Evolutionary conservation across 805 yeast genomes (phyloP).

Genomic region (Candida chauliodis): DNA sequence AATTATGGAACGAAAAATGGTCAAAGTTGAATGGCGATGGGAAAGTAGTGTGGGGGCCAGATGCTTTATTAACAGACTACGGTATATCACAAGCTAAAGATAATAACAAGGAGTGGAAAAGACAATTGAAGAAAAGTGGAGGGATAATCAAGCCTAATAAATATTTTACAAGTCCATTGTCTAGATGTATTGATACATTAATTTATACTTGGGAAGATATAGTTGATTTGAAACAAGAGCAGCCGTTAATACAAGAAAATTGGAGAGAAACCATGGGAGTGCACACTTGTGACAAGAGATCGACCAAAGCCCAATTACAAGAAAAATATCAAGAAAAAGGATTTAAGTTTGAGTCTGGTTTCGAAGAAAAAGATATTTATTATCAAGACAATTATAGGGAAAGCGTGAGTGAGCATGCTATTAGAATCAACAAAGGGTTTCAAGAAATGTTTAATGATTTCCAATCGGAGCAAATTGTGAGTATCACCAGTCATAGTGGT

Average conservation of each 20-base stretch:
- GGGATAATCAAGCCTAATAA: slow-evolving; percentile 32
- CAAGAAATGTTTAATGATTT: slow-evolving; percentile 30
- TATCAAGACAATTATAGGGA: slow-evolving; percentile 39
- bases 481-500: slow-evolving; percentile 52
- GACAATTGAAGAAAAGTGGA: slow-evolving; percentile 5
- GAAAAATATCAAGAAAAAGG: slow-evolving; percentile 35
- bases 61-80: slow-evolving; percentile 46
- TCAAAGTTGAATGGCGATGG: slow-evolving; percentile 44
- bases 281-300: slow-evolving; percentile 49
- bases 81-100: slow-evolving; percentile 45
- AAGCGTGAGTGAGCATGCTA: slow-evolving; percentile 37
- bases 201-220: slow-evolving; percentile 43
- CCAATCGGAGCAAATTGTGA: slow-evolving; percentile 24
- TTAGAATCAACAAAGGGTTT: slow-evolving; percentile 31
- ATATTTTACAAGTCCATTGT: slow-evolving; percentile 49
- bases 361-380: slow-evolving; percentile 44
- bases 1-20: slow-evolving; percentile 47
- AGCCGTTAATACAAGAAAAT: slow-evolving; percentile 43
- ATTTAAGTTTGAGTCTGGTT: slow-evolving; percentile 41
- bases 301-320: slow-evolving; percentile 32
- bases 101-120: slow-evolving; percentile 38
- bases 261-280: slow-evolving; percentile 48
- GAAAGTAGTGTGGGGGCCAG: slow-evolving; percentile 47
- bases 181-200: slow-evolving; percentile 50
- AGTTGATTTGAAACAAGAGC: slow-evolving; percentile 13